Base-by-base conservation (phyloP, 768 basidiomycete species). In the Mycena pura region DNA sequence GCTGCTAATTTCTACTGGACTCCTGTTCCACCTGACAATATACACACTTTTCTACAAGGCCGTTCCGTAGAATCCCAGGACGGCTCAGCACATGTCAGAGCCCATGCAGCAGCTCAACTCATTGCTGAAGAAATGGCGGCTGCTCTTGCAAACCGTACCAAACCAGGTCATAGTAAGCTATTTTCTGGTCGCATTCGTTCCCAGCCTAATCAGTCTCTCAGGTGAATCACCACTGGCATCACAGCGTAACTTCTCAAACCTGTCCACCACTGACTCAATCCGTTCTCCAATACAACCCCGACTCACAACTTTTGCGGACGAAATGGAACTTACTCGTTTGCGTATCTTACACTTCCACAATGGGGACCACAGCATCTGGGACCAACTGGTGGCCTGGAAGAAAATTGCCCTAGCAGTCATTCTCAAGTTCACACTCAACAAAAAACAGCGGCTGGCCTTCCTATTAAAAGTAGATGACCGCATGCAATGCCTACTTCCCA, bases 371-470 rank as follows among this genome's bases (percentile, higher is more conserved):
- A 21, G 4, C 6, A 5, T 29, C 9, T 47, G 41, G 53, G 34
- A 55, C 28, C 13, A 6, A 17, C 43, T 63, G 14, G 14, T 27
- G 5, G 38, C n/a, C 14, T 64, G 59, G 62, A 45, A 57, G 28
- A 54, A 47, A 22, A 25, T 55, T 22, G 62, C 65, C 5, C 34
- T 64, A 2, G 57, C 34, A 1, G 24, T 60, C 14, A 45, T 22
- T 11, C 15, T 22, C 15, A 43, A 60, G 32, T 57, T 61, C 29
- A 68, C 67, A 3, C 46, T 69, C 10, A 68, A 68, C 44, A 6
- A 50, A 17, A 62, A 66, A 38, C 68, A 69, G 36, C 40, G 60
- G 1, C 21, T 64, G 2, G 57, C 48, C 1, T 67, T 69, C 43
- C 36, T 63, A 8, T 28, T 69, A 10, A 54, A 54, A 25, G 41